Evolutionary conservation across 306 rosid genomes (phyloP).

Genomic region (Macrotyloma uniflorum): DNA sequence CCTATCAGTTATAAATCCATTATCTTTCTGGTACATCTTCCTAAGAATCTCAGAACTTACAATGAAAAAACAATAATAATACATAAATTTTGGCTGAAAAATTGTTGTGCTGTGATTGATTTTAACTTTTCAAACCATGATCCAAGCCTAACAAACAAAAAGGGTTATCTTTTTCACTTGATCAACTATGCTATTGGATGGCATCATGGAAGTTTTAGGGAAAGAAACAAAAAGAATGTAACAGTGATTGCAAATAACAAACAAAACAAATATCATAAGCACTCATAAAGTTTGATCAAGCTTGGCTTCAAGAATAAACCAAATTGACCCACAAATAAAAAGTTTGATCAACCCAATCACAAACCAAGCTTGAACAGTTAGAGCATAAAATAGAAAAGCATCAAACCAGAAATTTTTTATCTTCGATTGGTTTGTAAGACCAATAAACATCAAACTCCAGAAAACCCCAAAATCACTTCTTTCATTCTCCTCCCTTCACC

Average conservation of each 20-base stretch:
- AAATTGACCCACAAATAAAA: constrained; percentile 1
- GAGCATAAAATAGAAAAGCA: neutral
- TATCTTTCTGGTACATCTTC: neutral
- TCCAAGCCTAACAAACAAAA: neutral
- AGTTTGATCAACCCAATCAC: neutral
- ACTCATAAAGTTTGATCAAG: neutral
- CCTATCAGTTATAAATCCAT: constrained; percentile 29
- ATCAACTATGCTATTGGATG: neutral
- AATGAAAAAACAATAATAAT: neutral
- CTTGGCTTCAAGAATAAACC: constrained; percentile 4
- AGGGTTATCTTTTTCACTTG: neutral
- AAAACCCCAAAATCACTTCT: neutral
- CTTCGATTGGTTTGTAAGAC: neutral
- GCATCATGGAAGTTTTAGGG: neutral
- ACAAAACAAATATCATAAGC: too few species aligned
- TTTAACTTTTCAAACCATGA: neutral
- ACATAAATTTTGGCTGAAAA: neutral
- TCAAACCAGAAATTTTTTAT: neutral
- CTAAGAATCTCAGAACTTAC: neutral
- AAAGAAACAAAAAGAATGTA: neutral
- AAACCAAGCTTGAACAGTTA: neutral
- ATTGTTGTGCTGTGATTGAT: neutral
- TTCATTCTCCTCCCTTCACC: neutral
- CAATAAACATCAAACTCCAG: neutral
- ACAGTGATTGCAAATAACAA: too few species aligned